Evolutionary conservation across 2,329 filamentous ascomycete genomes (phyloP).

Genomic region (Pseudogymnoascus sp.): DNA sequence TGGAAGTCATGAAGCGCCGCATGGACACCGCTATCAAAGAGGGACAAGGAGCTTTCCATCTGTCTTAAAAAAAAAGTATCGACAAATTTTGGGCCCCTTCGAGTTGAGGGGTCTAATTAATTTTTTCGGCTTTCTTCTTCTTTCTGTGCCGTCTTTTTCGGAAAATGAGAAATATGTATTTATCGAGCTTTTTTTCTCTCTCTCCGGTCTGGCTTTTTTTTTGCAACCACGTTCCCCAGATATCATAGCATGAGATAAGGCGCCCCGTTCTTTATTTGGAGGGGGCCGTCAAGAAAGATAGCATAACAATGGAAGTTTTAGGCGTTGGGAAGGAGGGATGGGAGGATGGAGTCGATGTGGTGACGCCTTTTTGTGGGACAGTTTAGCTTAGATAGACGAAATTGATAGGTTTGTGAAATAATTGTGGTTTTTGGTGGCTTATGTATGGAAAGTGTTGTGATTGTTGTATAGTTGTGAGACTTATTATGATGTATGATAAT

Average conservation of each 20-base stretch:
- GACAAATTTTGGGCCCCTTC: slow-evolving; percentile 10
- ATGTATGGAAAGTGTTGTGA: too few relatives aligned
- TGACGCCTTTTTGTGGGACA: neutral
- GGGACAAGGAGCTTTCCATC: slow-evolving; percentile 94
- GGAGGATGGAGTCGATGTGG: neutral
- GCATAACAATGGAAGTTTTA: slow-evolving; percentile 5
- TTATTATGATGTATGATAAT: too few relatives aligned
- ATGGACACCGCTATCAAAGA: slow-evolving; percentile 83
- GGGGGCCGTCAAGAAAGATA: neutral
- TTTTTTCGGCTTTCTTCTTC: neutral
- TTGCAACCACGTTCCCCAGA: neutral
- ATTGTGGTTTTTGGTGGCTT: neutral
- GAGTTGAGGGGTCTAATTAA: neutral
- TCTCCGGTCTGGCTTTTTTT: neutral
- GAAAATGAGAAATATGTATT: slow-evolving; percentile 4
- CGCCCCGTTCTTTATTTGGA: neutral
- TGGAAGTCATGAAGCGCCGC: slow-evolving; percentile 69
- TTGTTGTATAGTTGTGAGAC: too few relatives aligned
- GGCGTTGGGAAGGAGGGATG: neutral
- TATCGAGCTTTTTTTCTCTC: neutral
- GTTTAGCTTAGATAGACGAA: neutral
- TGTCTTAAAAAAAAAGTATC: slow-evolving; percentile 52
- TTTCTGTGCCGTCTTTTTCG: neutral
- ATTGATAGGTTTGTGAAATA: neutral
- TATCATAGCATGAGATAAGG: neutral